These are phyloP conservation scores for Solanum chiquidenum DNA, from an alignment of 257 asterid genomes.

Conservation along the genomic window DNA sequence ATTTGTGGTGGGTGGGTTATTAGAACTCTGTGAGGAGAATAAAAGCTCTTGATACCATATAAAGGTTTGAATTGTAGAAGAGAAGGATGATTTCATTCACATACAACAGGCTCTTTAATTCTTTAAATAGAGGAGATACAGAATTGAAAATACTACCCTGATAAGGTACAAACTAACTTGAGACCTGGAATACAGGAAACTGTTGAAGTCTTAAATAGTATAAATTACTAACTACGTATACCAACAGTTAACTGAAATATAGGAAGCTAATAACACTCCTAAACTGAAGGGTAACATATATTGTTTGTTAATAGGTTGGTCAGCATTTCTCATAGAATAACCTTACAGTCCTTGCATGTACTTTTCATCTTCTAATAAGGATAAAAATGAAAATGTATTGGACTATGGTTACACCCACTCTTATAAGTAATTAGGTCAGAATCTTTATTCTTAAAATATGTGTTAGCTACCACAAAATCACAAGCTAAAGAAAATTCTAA, in stretches of 20 bases:
- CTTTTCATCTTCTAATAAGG: background rate
- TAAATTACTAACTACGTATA: background rate
- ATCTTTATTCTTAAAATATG: background rate
- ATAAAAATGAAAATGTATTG: background rate
- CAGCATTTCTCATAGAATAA: background rate
- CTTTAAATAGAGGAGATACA: background rate
- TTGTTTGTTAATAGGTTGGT: background rate
- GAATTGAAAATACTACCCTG: background rate
- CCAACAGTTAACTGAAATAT: background rate
- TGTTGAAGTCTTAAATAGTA: background rate
- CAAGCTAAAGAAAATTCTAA: background rate
- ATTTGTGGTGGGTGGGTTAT: background rate
- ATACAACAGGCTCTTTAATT: background rate
- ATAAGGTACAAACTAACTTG: background rate
- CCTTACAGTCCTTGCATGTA: background rate
- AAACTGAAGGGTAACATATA: background rate
- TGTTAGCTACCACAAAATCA: background rate
- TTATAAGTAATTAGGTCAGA: background rate
- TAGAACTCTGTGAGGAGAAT: background rate
- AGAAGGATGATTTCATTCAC: background rate
- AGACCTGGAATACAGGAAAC: background rate
- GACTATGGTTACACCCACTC: background rate
- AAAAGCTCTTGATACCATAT: background rate
- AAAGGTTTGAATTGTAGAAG: background rate
- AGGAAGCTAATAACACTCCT: background rate